Conservation (phyloP, 257 asterid species). For the Rehmannia glutinosa region DNA sequence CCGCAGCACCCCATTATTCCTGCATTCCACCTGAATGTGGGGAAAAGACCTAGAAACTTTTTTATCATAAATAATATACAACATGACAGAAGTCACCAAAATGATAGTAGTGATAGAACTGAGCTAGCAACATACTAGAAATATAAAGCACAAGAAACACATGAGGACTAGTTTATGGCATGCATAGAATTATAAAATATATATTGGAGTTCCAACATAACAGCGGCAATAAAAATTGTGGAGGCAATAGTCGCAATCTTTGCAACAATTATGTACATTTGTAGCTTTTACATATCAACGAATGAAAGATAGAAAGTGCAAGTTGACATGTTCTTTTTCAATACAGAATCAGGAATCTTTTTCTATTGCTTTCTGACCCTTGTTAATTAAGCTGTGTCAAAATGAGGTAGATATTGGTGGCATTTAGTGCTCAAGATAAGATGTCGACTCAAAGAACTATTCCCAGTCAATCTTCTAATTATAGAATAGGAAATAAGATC, state of each 20-base stretch:
- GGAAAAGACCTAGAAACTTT: constrained; percentile 3
- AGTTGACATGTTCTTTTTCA: constrained; percentile 1
- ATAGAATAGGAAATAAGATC: background rate
- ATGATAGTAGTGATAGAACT: constrained; percentile 1
- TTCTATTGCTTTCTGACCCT: background rate
- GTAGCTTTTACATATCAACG: background rate
- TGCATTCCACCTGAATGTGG: constrained; percentile 64
- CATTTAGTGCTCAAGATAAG: background rate
- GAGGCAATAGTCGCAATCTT: background rate
- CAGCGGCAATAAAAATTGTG: background rate
- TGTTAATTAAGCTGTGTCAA: background rate
- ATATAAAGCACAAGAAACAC: background rate
- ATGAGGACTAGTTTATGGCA: background rate
- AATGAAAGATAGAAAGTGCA: background rate
- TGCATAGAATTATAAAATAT: background rate
- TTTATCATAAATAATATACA: background rate
- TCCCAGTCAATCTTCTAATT: background rate
- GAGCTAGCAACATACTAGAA: background rate
- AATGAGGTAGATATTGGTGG: background rate
- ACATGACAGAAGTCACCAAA: background rate
- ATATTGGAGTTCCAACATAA: background rate
- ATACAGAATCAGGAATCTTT: constrained; percentile 6
- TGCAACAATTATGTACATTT: background rate
- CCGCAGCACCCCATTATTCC: constrained; percentile 57
- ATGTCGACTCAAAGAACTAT: background rate